These are phyloP conservation scores for Cylindrodendrum hubeiense DNA, from an alignment of 2,329 filamentous ascomycete species.

Conservation along the genomic window DNA sequence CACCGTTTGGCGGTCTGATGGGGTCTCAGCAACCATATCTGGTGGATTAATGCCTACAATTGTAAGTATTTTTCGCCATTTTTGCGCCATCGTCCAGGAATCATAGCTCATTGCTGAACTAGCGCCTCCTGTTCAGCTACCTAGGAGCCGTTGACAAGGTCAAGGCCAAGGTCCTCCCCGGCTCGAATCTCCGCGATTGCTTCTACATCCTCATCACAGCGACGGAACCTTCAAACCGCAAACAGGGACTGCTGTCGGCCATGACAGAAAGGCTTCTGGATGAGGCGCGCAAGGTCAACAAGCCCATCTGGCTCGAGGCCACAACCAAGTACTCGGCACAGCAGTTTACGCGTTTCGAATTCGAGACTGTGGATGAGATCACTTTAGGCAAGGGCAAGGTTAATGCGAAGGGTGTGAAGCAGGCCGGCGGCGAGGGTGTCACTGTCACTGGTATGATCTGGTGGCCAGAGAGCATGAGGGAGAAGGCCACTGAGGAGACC, in stretches of 20 bases:
- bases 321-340: conserved; percentile 23
- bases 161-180: conserved; percentile 12
- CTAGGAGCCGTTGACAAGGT: conserved; percentile 9
- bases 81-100: not conserved
- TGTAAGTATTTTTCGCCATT: not conserved
- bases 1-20: conserved; percentile 12
- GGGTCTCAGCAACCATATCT: conserved; percentile 20
- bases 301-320: conserved; percentile 26
- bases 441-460: conserved; percentile 27
- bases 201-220: conserved; percentile 23
- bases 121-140: conserved; percentile 23
- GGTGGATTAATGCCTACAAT: conserved; percentile 13
- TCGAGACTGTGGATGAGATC: conserved; percentile 25
- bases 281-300: conserved; percentile 14
- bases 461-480: conserved; percentile 20
- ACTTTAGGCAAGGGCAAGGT: conserved; percentile 23
- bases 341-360: conserved; percentile 20
- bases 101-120: not conserved
- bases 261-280: conserved; percentile 8
- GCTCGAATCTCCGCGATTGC: conserved; percentile 12
- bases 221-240: conserved; percentile 14
- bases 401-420: conserved; percentile 13
- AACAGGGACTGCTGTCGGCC: conserved; percentile 12
- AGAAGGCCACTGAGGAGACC: not conserved
- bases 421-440: conserved; percentile 23